Evolutionary conservation across 2,329 filamentous ascomycete genomes (phyloP), one percentile per base, ranked within the genome.

Genomic region (Drechslerella stenobrocha): DNA sequence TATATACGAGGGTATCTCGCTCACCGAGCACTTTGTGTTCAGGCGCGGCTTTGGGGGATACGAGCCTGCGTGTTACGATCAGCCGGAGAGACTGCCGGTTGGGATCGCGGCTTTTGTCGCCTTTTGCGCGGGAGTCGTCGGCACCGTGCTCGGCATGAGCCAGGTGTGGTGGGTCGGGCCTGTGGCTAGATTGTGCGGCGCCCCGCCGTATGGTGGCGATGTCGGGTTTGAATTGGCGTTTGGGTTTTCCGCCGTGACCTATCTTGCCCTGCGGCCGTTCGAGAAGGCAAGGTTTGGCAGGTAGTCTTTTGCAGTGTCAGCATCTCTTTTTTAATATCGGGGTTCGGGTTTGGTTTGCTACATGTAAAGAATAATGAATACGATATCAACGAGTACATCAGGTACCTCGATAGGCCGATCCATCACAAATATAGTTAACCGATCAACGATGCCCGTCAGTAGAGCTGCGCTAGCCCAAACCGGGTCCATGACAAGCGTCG

Each of bases 161-260:
- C 87, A 90, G 75, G 75, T 79, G 0, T 90, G 86, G 85, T 87
- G 79, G 71, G 81, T 82, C 0, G 87, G 87, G 0, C 86, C 86
- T 0, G 83, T 89, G 69, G 86, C 85, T 0, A 78, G 80, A 61
- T 77, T 82, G 26, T 84, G 84, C 55, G 80, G 83, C 37, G 75
- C 76, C 26, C 75, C 78, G 59, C 73, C 78, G 23, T 78, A 76
- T 50, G 83, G 82, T 18, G 76, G 75, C 15, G 77, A 78, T 70
- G 75, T 80, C 30, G 79, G 78, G 2, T 84, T 88, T 70, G 86
- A 88, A 74, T 74, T 88, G 47, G 86, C 80, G 0, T 88, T 88
- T 74, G 79, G 77, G 0, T 86, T 89, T 72, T 75, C 82, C 1
- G 76, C 80, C 4, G 71, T 80, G 0, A 76, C 77, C 0, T 88